Base-by-base conservation (phyloP, 495 filamentous ascomycete genomes). In the Ascodesmis nigricans region DNA sequence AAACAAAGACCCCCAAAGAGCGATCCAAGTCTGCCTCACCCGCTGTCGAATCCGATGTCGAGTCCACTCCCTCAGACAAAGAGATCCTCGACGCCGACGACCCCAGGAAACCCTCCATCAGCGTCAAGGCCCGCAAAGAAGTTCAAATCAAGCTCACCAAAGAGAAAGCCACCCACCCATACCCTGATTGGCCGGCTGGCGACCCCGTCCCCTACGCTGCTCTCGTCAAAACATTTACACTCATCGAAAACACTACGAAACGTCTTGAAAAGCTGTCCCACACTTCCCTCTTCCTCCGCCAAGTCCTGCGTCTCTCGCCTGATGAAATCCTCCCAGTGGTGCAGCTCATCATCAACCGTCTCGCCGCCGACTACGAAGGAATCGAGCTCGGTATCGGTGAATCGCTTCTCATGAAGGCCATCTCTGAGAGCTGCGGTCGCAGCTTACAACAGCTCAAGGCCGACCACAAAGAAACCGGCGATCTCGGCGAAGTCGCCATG, bases 341-440 rank as follows among this genome's bases (percentile, higher is more conserved):
- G 5, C 65, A 84, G 33, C 70, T 97, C 13, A 95, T 95, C 83
- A 81, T 87, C 57, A 92, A 91, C 55, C 95, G 93, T 48, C 69
- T 97, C 21, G 87, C 87, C 8, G 83, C 87, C 1, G 87, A 97
- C 50, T 97, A 92, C 48, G 73, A 83, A 16, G 87, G 87, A 13
- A 77, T 97, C 37, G 87, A 97, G 55, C 62, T 97, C 11, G 87
- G 87, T 19, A 95, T 97, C 49, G 87, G 87, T 27, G 87, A 97
- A 58, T 91, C 81, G 9, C 53, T 97, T 28, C 91, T 97, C 46
- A 93, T 97, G 82, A 97, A 93, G 47, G 78, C 87, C 10, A 91
- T 97, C 48, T 81, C 82, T 9, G 83, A 97, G 58, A 73, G 71
- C 32, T 95, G 87, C 2, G 87, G 87, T 4, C 73, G 90, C 35